These are phyloP conservation scores for Wickerhamomyces rabaulensis DNA, from an alignment of 805 yeast species.

Conservation along the genomic window DNA sequence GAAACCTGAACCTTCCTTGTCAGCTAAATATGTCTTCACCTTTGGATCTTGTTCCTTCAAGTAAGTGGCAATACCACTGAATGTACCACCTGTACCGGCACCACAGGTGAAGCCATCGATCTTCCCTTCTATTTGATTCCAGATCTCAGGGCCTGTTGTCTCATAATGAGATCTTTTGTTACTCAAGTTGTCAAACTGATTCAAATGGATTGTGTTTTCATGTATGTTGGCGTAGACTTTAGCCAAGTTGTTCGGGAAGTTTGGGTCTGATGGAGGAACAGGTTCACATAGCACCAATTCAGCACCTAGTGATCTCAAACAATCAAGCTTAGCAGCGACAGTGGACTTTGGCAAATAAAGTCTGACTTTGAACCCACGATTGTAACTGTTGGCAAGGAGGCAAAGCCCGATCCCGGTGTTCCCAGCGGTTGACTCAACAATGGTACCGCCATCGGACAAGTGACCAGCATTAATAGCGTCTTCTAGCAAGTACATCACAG, in stretches of 20 bases:
- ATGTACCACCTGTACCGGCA: constrained; percentile 84
- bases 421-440: constrained; percentile 82
- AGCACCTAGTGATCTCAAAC: constrained; percentile 62
- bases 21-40: constrained; percentile 56
- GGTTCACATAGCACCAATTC: constrained; percentile 55
- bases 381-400: constrained; percentile 41
- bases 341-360: constrained; percentile 82
- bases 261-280: constrained; percentile 53
- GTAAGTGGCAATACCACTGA: constrained; percentile 63
- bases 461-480: constrained; percentile 49
- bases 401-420: constrained; percentile 83
- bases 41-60: constrained; percentile 42
- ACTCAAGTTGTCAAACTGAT: constrained; percentile 73
- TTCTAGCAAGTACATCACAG: constrained; percentile 64
- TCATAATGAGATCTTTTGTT: constrained; percentile 68
- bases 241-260: constrained; percentile 27
- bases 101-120: constrained; percentile 67
- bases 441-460: constrained; percentile 57
- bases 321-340: constrained; percentile 57
- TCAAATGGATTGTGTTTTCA: constrained; percentile 61
- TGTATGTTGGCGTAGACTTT: constrained; percentile 29
- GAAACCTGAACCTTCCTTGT: constrained; percentile 79
- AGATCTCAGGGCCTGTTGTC: constrained; percentile 78
- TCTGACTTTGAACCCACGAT: constrained; percentile 41
- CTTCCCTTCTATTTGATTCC: constrained; percentile 45